These are phyloP conservation scores for Ambrosia artemisiifolia DNA, from an alignment of 129 eudicot species.

Conservation along the genomic window DNA sequence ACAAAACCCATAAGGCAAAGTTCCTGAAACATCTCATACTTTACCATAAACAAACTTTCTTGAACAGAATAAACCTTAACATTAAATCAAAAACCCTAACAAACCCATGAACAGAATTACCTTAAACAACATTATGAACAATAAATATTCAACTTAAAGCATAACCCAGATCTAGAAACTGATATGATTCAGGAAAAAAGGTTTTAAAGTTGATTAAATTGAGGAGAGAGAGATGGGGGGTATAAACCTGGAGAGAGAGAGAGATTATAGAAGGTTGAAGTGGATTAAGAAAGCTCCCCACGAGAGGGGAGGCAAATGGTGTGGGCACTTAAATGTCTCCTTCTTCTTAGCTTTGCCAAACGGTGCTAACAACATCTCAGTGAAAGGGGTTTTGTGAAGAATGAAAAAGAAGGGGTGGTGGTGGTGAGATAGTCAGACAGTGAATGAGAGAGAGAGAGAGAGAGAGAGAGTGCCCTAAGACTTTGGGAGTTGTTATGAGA, in stretches of 20 bases:
- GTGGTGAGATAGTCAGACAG: no score
- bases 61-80: no score
- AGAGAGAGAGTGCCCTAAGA: no score
- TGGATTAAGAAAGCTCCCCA: no score
- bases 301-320: background rate
- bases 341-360: slow-evolving; percentile 18
- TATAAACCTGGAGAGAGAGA: no score
- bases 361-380: no score
- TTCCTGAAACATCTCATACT: slow-evolving; percentile 13
- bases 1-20: slow-evolving; percentile 18
- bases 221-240: slow-evolving; percentile 10
- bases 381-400: no score
- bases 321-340: slow-evolving; percentile 6
- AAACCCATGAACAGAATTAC: background rate
- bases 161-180: slow-evolving; percentile 44
- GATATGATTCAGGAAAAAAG: background rate
- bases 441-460: no score
- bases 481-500: no score
- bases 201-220: background rate
- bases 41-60: background rate
- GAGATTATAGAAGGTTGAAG: no score
- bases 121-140: slow-evolving; percentile 12
- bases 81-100: slow-evolving; percentile 36
- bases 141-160: slow-evolving; percentile 20
- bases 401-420: no score